Conservation (phyloP, 148 eudicot species). For the Fagopyrum homotropicum region DNA sequence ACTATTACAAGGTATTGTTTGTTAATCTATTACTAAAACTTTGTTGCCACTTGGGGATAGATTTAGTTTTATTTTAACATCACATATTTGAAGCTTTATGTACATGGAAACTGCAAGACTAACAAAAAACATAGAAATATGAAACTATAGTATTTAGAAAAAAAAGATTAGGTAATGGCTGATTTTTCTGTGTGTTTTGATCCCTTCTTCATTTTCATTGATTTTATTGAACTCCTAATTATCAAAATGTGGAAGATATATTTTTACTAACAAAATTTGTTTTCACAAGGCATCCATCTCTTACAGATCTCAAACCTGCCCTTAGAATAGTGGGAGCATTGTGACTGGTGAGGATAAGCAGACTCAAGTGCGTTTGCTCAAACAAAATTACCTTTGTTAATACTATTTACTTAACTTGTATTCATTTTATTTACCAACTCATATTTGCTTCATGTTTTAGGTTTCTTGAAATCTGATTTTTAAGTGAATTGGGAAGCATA, state of each 20-base stretch:
- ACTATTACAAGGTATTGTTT: neutral
- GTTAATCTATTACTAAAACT: no score
- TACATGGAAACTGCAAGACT: no score
- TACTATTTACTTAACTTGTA: neutral
- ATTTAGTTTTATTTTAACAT: no score
- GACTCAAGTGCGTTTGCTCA: conserved; percentile 13
- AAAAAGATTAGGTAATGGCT: no score
- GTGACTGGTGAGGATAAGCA: conserved; percentile 19
- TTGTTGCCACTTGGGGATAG: neutral
- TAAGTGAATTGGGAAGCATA: neutral
- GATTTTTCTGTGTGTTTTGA: conserved; percentile 46
- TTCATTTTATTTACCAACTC: neutral
- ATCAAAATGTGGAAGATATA: neutral
- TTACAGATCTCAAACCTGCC: conserved; percentile 15
- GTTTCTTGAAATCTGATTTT: neutral
- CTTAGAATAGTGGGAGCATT: conserved; percentile 16
- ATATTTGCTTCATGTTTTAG: neutral
- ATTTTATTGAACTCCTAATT: neutral
- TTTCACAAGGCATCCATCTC: conserved; percentile 16
- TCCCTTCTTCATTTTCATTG: neutral
- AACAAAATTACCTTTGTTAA: neutral
- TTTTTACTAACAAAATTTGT: neutral
- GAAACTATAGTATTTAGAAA: no score
- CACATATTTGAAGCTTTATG: no score
- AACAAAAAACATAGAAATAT: no score